Evolutionary conservation across 192 early-diverging fungal species (phyloP), one percentile per base, ranked within the genome.

Genomic region (Entophlyctis helioformis): DNA sequence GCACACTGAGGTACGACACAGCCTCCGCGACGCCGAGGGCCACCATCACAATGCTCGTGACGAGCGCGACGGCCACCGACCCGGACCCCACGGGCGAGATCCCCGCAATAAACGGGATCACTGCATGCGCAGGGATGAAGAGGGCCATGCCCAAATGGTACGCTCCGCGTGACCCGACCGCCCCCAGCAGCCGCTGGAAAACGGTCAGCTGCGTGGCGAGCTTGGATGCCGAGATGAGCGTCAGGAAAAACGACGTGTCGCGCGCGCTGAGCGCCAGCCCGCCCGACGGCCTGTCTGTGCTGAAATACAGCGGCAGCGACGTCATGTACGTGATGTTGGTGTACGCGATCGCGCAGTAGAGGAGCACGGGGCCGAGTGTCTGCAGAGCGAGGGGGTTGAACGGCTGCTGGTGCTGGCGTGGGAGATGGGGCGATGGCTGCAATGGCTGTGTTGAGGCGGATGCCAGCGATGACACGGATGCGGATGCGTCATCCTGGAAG

Each of bases 261-360:
- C 36, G 49, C 0, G 63, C 22, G n/a, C 53, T 25, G 10, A 57
- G 48, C 3, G 25, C 49, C 8, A 66, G 53, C 3, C 67, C 67
- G 6, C 61, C 66, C 2, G 33, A 16, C 12, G 32, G 12, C n/a
- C 19, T 24, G 18, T 42, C n/a, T 2, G 69, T 39, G 1, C 64
- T 48, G 31, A 67, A 63, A 37, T 53, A 60, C 4, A 72, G 64
- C 8, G 69, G 65, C 10, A 67, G 40, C 15, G 59, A 28, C 2
- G 62, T 55, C 24, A 42, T 41, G 38, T 63, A 67, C 9, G 53
- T 18, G 28, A 56, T 59, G 54, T 64, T 66, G 48, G 47, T 46
- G 46, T 59, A 64, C 18, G 69, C 69, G 29, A 66, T 72, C 13
- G 48, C 39, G 56, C 63, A 65, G 58, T 65, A 65, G 23, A 62